These are phyloP conservation scores for Stentor coeruleus DNA, from an alignment of 73 alveolate species.

Conservation along the genomic window DNA sequence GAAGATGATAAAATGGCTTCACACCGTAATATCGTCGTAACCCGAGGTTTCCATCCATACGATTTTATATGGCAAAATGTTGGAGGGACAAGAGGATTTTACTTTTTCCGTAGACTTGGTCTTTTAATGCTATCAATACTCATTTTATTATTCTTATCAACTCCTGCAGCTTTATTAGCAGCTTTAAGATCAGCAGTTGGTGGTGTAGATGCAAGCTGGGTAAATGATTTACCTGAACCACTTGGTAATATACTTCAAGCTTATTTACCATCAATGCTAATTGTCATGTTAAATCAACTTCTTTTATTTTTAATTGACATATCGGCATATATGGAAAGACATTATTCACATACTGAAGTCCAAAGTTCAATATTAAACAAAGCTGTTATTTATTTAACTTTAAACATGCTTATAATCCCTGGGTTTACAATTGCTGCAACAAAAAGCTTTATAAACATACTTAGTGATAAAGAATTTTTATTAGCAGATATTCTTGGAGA, in stretches of 20 bases:
- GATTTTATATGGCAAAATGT: constrained; percentile 84
- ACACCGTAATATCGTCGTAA: constrained; percentile 62
- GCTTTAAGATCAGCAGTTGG: constrained; percentile 55
- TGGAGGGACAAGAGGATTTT: constrained; percentile 82
- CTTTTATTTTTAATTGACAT: constrained; percentile 69
- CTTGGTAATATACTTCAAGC: constrained; percentile 25
- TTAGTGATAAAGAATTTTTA: constrained; percentile 56
- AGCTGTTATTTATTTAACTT: constrained; percentile 68
- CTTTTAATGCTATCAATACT: constrained; percentile 49
- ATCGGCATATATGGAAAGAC: constrained; percentile 80
- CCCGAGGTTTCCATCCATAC: constrained; percentile 72
- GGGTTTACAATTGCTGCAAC: constrained; percentile 79
- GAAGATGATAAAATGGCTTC: constrained; percentile 53
- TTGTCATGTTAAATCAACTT: constrained; percentile 66
- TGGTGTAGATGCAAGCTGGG: constrained; percentile 27
- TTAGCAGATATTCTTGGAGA: constrained; percentile 69
- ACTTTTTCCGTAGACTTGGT: constrained; percentile 73
- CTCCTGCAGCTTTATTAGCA: constrained; percentile 87
- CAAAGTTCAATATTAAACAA: constrained; percentile 72
- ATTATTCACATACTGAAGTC: constrained; percentile 78
- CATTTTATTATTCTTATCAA: constrained; percentile 73
- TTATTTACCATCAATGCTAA: constrained; percentile 77
- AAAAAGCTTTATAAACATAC: constrained; percentile 54
- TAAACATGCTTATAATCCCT: constrained; percentile 91
- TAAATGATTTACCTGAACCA: constrained; percentile 51